These are phyloP conservation scores for Aegle marmelos DNA, from an alignment of 345 rosid species.

Conservation along the genomic window DNA sequence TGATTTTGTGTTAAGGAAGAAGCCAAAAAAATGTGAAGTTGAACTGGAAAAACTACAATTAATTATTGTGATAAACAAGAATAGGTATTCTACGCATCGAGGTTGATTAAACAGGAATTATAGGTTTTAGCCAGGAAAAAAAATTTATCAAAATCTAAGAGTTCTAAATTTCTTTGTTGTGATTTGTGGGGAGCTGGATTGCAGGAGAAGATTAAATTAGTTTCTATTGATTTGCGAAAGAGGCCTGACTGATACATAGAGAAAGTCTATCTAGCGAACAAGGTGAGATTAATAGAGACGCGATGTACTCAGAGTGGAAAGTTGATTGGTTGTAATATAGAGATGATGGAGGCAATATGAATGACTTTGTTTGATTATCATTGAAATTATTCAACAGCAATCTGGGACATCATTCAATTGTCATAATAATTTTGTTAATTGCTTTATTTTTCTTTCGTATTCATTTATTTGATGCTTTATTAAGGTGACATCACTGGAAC, in stretches of 20 bases:
- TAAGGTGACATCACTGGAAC: slow-evolving; percentile 86
- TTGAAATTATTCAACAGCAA: neutral
- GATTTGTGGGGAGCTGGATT: slow-evolving; percentile 44
- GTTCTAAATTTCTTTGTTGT: neutral
- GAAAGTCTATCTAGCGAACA: slow-evolving; percentile 66
- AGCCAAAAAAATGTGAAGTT: neutral
- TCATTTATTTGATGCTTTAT: neutral
- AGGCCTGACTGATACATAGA: slow-evolving; percentile 85
- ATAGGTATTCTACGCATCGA: neutral
- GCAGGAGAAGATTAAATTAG: slow-evolving; percentile 72
- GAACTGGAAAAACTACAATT: neutral
- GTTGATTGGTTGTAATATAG: neutral
- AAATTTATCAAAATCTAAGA: neutral
- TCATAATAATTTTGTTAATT: neutral
- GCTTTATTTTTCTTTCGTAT: neutral
- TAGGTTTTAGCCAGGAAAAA: neutral
- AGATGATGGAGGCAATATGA: neutral
- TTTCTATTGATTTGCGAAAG: slow-evolving; percentile 61
- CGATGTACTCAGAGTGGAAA: neutral
- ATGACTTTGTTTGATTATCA: neutral
- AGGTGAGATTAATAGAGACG: slow-evolving; percentile 38
- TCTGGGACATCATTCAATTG: neutral
- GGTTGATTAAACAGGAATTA: neutral
- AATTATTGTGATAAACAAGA: no score
- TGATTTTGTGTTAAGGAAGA: neutral